Base-by-base conservation (phyloP, 495 filamentous ascomycete genomes). In the Lineolata rhizophorae region DNA sequence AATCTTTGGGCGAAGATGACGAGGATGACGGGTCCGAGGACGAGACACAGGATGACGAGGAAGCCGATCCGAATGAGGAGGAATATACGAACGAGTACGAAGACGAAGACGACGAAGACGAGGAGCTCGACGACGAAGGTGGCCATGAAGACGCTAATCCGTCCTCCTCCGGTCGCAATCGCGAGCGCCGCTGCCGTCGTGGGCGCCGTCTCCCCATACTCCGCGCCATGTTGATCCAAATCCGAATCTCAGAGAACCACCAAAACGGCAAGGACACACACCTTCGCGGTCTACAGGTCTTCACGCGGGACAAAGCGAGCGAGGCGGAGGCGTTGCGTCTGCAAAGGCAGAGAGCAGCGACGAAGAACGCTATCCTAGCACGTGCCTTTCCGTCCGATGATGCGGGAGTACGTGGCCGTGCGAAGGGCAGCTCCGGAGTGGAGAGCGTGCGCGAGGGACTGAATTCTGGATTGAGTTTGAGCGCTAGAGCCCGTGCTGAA, bases 181-280 rank as follows among this genome's bases (percentile, higher is more conserved):
- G 28, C 6, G 15, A 8, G 14, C 6, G 14, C 8, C 8, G 14
- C 10, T n/a, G n/a, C n/a, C n/a, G n/a, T n/a, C n/a, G n/a, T n/a
- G n/a, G n/a, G n/a, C 28, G 28, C 8, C 28, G 15, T 16, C 14
- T 8, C 6, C 30, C 30, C 5, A 76, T 80, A 4, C 64, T 94
- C 18, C 67, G 79, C 38, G 79, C 74, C 21, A 90, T 76, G 56
- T 65, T 95, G 27, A 60, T 94, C 9, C 82, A 93, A 50, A 70
- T 95, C 31, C 66, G 68, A 31, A 65, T 97, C 39, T 64, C 80
- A 35, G 90, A 93, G 56, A 97, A 97, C 43, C 87, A 97, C 54
- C 87, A 97, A 59, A 97, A 97, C 51, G 87, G 87, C 34, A 97
- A 97, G 49, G 87, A 97, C 50, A 97, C 87, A 2, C 87, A 97